Evolutionary conservation across 208 protist genomes (phyloP).

Genomic region (Porcisia hertigi): DNA sequence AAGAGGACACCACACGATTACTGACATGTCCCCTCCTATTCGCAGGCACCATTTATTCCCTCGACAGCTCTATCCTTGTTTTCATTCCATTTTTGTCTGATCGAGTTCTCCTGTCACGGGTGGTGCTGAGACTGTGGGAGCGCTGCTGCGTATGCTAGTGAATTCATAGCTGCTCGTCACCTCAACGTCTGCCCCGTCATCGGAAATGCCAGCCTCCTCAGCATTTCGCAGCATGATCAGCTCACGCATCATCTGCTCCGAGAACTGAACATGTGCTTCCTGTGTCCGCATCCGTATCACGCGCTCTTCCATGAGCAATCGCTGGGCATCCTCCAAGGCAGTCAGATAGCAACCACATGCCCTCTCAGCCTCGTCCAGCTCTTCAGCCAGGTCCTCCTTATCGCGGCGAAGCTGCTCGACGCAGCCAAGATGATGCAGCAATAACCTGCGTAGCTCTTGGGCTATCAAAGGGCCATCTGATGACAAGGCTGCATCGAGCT

Average conservation of each 20-base stretch:
- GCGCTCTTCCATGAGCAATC: constrained; percentile 39
- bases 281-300: constrained; percentile 34
- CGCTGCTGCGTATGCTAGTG: constrained; percentile 8
- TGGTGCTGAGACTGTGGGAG: not conserved
- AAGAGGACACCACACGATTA: not conserved
- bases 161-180: constrained; percentile 14
- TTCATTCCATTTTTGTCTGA: not conserved
- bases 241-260: constrained; percentile 36
- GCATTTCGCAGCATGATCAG: constrained; percentile 34
- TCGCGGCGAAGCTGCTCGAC: constrained; percentile 59
- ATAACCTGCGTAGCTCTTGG: constrained; percentile 10
- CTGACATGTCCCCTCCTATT: not conserved
- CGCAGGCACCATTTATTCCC: not conserved
- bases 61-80: not conserved
- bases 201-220: constrained; percentile 10
- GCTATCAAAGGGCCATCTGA: not conserved
- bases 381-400: constrained; percentile 42
- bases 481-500: not conserved
- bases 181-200: constrained; percentile 10
- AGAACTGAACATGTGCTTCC: constrained; percentile 32
- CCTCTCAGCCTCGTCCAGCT: constrained; percentile 42
- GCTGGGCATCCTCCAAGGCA: constrained; percentile 35
- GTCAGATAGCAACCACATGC: constrained; percentile 30
- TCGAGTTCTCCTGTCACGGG: not conserved
- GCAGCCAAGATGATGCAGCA: constrained; percentile 21